Evolutionary conservation across 306 rosid genomes (phyloP), one percentile per base, ranked within the genome.

Genomic region (Sesbania bispinosa): DNA sequence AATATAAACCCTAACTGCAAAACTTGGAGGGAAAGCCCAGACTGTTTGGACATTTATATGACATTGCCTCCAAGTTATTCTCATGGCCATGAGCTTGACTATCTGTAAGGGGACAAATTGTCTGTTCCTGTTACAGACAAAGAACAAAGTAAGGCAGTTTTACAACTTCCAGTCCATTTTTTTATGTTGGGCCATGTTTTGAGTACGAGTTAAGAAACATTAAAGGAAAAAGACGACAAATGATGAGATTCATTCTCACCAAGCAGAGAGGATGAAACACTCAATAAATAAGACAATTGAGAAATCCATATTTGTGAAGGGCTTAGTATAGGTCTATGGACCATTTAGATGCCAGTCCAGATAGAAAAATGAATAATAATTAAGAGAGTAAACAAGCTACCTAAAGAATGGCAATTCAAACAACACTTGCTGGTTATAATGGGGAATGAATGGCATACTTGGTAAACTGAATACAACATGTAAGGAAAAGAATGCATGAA

Each of bases 31-130:
- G n/a, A n/a, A n/a, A n/a, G n/a, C n/a, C n/a, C n/a, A n/a, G n/a
- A n/a, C n/a, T n/a, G n/a, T n/a, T n/a, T n/a, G n/a, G n/a, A n/a
- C n/a, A n/a, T n/a, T n/a, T n/a, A n/a, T n/a, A n/a, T n/a, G n/a
- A n/a, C n/a, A n/a, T n/a, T n/a, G n/a, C n/a, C n/a, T n/a, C n/a
- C n/a, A n/a, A n/a, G n/a, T n/a, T n/a, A n/a, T n/a, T n/a, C n/a
- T n/a, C n/a, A n/a, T n/a, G n/a, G n/a, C n/a, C n/a, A n/a, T n/a
- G n/a, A n/a, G n/a, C n/a, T n/a, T n/a, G n/a, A n/a, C n/a, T n/a
- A n/a, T n/a, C n/a, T n/a, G 84, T 93, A 76, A 2, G 98, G 96
- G 15, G 92, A 80, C 85, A 90, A 68, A 35, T 78, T 52, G 58
- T 71, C 48, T 55, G 83, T 45, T 78, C 98, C 97, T 93, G 87